Conservation (phyloP, 228 moss, liverwort and hornwort species). For the Sphagnum fallax region DNA sequence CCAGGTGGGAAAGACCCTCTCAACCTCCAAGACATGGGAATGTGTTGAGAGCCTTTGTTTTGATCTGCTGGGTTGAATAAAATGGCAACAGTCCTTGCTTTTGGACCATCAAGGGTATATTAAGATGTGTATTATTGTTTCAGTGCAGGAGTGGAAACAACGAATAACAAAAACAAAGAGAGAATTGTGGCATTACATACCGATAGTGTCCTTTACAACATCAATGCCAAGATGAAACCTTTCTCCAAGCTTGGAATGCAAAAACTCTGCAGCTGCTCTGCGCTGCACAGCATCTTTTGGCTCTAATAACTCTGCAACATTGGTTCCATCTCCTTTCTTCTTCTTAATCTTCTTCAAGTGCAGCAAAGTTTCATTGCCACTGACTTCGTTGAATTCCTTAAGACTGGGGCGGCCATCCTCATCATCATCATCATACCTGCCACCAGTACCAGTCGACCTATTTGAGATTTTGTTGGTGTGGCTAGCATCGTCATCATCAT, state of each 20-base stretch:
- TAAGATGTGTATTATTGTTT: no score
- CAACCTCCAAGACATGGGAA: no score
- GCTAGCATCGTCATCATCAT: not conserved
- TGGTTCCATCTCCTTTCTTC: conserved; percentile 8
- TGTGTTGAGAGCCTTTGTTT: no score
- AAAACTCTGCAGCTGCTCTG: conserved; percentile 35
- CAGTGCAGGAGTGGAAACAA: no score
- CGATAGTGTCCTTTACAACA: conserved; percentile 64
- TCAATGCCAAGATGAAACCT: conserved; percentile 38
- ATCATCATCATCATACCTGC: not conserved
- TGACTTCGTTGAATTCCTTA: conserved; percentile 9
- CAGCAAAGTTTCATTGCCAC: conserved; percentile 13
- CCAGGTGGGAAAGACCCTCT: no score
- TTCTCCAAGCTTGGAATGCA: conserved; percentile 50
- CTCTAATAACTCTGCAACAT: conserved; percentile 8
- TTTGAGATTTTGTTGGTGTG: conserved; percentile 1
- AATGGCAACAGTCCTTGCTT: no score
- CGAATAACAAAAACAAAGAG: no score
- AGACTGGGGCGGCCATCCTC: conserved; percentile 7
- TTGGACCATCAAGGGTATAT: no score
- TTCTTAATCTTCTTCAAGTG: conserved; percentile 33
- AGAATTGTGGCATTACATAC: conserved; percentile 21
- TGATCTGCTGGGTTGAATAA: no score
- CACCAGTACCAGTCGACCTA: not conserved
- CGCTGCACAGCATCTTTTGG: conserved; percentile 16